These are phyloP conservation scores for Colletotrichum sojae DNA, from an alignment of 2,329 filamentous ascomycete genomes.

Conservation along the genomic window DNA sequence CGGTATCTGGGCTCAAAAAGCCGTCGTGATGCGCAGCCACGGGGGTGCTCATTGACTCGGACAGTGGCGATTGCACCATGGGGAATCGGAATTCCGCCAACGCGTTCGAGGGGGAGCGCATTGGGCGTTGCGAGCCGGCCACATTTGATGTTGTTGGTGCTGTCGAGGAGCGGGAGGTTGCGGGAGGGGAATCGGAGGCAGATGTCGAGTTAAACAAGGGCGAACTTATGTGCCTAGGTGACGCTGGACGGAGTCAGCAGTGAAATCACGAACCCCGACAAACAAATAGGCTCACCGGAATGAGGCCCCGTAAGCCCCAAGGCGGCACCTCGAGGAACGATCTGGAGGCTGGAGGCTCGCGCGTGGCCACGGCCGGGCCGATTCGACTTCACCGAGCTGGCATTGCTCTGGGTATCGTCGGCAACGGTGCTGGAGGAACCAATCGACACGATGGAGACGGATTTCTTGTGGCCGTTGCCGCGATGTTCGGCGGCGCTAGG, in stretches of 20 bases:
- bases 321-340: constrained; percentile 64
- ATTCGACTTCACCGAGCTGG: constrained; percentile 58
- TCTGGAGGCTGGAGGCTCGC: constrained; percentile 86
- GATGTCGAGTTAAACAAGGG: constrained; percentile 70
- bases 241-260: constrained; percentile 38
- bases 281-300: constrained; percentile 53
- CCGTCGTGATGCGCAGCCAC: constrained; percentile 53
- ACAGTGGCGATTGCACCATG: constrained; percentile 58
- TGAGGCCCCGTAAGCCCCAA: constrained; percentile 49
- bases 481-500: constrained; percentile 47
- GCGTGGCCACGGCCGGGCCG: constrained; percentile 76
- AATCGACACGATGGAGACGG: constrained; percentile 86
- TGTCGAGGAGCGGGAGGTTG: constrained; percentile 58
- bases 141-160: constrained; percentile 61
- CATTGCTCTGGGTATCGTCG: constrained; percentile 60
- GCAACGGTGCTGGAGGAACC: constrained; percentile 67
- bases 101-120: constrained; percentile 57
- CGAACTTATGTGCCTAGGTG: constrained; percentile 62
- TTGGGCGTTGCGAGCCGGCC: constrained; percentile 54
- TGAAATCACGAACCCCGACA: not conserved
- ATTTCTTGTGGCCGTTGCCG: constrained; percentile 78
- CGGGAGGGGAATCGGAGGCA: constrained; percentile 63
- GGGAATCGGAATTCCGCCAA: constrained; percentile 73
- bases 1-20: constrained; percentile 55
- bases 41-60: constrained; percentile 50